Evolutionary conservation across 345 rosid genomes (phyloP).

Genomic region (Aquilaria malaccensis): DNA sequence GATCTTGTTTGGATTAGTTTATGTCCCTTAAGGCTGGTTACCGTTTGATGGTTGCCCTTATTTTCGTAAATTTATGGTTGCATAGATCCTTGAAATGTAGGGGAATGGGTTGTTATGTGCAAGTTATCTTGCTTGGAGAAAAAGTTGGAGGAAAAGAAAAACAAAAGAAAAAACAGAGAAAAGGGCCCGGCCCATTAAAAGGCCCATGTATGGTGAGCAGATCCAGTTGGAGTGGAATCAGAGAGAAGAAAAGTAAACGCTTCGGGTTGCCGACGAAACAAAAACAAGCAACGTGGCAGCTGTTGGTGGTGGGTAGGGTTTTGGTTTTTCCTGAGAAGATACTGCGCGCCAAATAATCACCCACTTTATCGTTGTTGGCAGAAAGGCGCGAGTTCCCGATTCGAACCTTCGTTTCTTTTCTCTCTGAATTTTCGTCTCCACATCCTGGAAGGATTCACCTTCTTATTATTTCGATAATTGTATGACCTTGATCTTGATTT

Average conservation of each 20-base stretch:
- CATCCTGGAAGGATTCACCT: no score
- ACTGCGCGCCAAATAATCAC: constrained; percentile 28
- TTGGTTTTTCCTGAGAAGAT: constrained; percentile 1
- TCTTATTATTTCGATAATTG: no score
- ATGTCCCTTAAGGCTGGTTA: neutral
- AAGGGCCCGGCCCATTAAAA: no score
- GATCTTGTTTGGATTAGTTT: neutral
- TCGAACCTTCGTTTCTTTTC: neutral
- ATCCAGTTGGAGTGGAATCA: neutral
- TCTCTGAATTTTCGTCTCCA: no score
- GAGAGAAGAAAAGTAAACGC: neutral
- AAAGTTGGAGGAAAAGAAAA: no score
- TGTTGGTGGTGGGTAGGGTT: neutral
- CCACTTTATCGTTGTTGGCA: constrained; percentile 4
- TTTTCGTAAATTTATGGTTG: no score
- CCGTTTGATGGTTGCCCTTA: no score
- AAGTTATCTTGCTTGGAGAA: neutral
- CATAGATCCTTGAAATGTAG: no score
- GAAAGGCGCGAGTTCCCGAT: constrained; percentile 4
- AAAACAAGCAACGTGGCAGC: constrained; percentile 1
- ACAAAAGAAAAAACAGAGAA: no score
- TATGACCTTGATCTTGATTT: no score
- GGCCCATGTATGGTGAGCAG: neutral
- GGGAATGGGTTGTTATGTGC: no score
- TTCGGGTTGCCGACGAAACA: no score